Percentiles rank a stretch among this genome's conserved stretches.
These are phyloP conservation scores for Umbelopsis sp. DNA, from an alignment of 192 early-diverging fungal species.

Conservation along the genomic window DNA sequence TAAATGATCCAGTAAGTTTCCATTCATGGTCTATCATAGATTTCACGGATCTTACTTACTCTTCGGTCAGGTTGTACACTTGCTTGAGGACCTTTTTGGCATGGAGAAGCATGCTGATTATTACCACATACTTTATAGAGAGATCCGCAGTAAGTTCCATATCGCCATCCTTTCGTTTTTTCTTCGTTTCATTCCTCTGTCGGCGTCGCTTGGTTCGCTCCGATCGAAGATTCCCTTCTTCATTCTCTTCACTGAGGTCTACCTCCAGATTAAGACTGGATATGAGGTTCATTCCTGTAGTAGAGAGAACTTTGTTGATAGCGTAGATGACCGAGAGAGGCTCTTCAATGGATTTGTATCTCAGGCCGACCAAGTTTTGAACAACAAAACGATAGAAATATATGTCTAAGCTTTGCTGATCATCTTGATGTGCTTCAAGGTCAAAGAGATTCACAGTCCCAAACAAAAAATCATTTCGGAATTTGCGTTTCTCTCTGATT, in stretches of 20 bases:
- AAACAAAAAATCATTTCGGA: conserved; percentile 16
- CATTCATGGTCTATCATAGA: neutral
- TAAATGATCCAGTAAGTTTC: neutral
- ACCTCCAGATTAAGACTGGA: neutral
- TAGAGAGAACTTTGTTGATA: conserved; percentile 8
- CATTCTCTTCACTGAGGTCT: neutral
- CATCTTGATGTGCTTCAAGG: conserved; percentile 17
- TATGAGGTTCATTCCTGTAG: neutral
- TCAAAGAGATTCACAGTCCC: conserved; percentile 26
- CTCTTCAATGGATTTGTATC: neutral
- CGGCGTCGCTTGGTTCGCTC: neutral
- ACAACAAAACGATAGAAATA: conserved; percentile 7
- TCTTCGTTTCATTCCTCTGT: neutral
- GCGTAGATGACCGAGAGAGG: neutral
- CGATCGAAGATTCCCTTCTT: neutral
- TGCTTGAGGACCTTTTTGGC: neutral
- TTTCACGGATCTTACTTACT: neutral
- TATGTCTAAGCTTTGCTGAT: neutral
- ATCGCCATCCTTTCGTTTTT: neutral
- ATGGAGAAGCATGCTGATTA: neutral
- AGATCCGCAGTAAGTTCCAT: neutral
- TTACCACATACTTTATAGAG: neutral
- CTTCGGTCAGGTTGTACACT: conserved; percentile 1
- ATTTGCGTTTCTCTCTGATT: conserved; percentile 24
- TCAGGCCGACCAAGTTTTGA: neutral